Evolutionary conservation across 129 eudicot species (phyloP).

Genomic region (Pittosporum tobira): DNA sequence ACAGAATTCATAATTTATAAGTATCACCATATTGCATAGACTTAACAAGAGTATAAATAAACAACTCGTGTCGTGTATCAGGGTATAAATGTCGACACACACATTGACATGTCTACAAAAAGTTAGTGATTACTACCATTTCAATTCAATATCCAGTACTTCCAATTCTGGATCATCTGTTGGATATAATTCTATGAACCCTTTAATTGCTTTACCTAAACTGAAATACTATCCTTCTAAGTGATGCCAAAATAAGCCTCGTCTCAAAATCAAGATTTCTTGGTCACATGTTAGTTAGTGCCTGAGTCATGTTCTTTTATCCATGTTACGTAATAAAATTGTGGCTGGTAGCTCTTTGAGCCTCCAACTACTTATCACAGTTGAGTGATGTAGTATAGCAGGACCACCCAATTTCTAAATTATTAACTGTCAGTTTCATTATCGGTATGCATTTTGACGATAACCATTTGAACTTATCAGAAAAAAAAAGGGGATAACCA

Average conservation of each 20-base stretch:
- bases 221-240: too few relatives aligned
- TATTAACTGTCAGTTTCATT: too few relatives aligned
- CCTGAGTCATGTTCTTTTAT: neutral
- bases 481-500: conserved; percentile 42
- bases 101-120: too few relatives aligned
- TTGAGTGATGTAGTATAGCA: neutral
- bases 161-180: too few relatives aligned
- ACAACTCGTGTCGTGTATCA: neutral
- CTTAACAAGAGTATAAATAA: neutral
- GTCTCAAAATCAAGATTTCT: neutral
- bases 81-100: too few relatives aligned
- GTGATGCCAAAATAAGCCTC: neutral
- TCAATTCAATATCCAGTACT: too few relatives aligned
- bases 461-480: too few relatives aligned
- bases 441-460: neutral
- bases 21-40: neutral
- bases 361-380: neutral
- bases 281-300: too few relatives aligned
- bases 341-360: neutral
- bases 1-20: neutral
- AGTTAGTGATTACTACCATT: too few relatives aligned
- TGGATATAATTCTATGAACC: too few relatives aligned
- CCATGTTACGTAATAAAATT: neutral
- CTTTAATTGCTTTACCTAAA: too few relatives aligned
- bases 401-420: too few relatives aligned